Conservation (phyloP, 2,329 filamentous ascomycete genomes). For the Hirsutella minnesotensis region DNA sequence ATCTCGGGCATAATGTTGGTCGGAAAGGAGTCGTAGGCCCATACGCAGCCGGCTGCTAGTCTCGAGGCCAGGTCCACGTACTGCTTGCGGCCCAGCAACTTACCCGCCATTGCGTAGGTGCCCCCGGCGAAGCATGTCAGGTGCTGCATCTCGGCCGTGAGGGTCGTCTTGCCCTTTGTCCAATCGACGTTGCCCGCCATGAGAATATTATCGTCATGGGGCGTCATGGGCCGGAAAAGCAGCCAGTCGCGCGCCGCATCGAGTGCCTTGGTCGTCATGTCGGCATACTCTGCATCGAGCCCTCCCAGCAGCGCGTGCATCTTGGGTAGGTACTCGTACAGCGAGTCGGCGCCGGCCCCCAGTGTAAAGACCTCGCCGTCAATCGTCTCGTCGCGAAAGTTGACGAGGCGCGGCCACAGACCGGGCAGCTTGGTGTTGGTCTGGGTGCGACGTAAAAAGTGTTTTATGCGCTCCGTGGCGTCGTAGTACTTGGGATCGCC, state of each 20-base stretch:
- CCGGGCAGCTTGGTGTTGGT: constrained; percentile 56
- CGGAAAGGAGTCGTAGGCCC: constrained; percentile 38
- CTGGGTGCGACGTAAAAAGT: constrained; percentile 53
- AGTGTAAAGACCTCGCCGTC: constrained; percentile 27
- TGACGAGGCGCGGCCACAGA: constrained; percentile 57
- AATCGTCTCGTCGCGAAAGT: constrained; percentile 43
- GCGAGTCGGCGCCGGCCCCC: constrained; percentile 33
- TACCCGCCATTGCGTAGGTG: constrained; percentile 56
- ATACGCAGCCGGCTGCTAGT: constrained; percentile 40
- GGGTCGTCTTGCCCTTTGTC: constrained; percentile 14
- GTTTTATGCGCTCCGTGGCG: constrained; percentile 61
- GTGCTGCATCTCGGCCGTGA: constrained; percentile 36
- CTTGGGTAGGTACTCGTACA: constrained; percentile 51
- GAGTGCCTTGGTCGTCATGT: constrained; percentile 53
- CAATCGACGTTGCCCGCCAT: constrained; percentile 34
- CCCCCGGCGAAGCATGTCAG: constrained; percentile 61
- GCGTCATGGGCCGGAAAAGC: constrained; percentile 57
- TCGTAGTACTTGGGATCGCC: constrained; percentile 64
- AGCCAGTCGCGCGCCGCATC: constrained; percentile 49
- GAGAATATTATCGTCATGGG: constrained; percentile 46
- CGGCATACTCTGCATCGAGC: constrained; percentile 46
- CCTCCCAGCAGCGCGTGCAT: constrained; percentile 54
- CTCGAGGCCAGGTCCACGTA: constrained; percentile 34
- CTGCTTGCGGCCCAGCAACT: constrained; percentile 39
- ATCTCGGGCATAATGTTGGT: constrained; percentile 44